A percentile compares a stretch with the other conserved stretches of the same genome.
Conservation (phyloP, 2,329 filamentous ascomycete genomes). For the Penicillium brevicompactum region DNA sequence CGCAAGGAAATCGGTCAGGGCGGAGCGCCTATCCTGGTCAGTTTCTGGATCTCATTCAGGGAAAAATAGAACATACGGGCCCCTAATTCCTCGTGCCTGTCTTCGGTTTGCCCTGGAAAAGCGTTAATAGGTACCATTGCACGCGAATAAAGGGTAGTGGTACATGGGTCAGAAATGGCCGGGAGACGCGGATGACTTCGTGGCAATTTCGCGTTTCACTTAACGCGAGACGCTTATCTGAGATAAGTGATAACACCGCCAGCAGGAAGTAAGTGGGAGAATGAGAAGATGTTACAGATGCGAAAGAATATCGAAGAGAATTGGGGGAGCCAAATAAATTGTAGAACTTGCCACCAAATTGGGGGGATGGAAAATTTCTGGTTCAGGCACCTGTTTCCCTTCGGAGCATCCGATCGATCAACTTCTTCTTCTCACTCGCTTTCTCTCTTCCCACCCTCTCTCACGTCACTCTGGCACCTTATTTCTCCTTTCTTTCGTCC, state of each 20-base stretch:
- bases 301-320: neutral
- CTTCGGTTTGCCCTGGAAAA: constrained; percentile 3
- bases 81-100: constrained; percentile 38
- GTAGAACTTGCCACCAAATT: neutral
- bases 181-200: constrained; percentile 31
- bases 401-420: neutral
- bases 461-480: neutral
- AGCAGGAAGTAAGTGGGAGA: too few species aligned
- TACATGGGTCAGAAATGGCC: constrained; percentile 2
- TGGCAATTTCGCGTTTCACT: constrained; percentile 46
- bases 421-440: constrained; percentile 6
- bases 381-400: constrained; percentile 22
- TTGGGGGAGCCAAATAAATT: too few species aligned
- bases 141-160: neutral
- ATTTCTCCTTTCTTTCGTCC: neutral
- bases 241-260: neutral
- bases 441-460: neutral
- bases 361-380: constrained; percentile 19
- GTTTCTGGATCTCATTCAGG: constrained; percentile 5
- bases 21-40: constrained; percentile 55
- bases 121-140: neutral
- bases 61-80: constrained; percentile 46
- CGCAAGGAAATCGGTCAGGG: constrained; percentile 68
- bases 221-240: constrained; percentile 37
- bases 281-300: too few species aligned